Base-by-base conservation (phyloP, 2,329 filamentous ascomycete species). In the Trichoderma sp. region DNA sequence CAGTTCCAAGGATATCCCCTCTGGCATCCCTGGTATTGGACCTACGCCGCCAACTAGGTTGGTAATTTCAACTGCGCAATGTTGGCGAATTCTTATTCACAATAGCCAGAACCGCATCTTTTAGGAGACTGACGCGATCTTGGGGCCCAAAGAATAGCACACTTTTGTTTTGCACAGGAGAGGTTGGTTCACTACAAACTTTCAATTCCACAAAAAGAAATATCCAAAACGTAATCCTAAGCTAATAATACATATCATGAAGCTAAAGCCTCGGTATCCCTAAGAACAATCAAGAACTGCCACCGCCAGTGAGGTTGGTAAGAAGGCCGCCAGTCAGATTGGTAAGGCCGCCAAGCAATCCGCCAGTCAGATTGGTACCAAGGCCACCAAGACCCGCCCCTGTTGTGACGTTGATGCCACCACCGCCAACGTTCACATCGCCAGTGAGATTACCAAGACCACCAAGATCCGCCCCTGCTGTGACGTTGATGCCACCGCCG, bases 171-270 rank as follows among this genome's bases (percentile, higher is more conserved):
- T 16, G 9, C 31, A 63, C 60, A 14, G 29, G 14, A 4, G 6
- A 29, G 21, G 12, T 5, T 24, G 6, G 8, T 21, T 27, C 24
- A 71, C 8, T 38, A 29, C 8, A 21, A 41, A 27, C 16, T 35
- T 27, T 73, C 18, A 50, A 72, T 64, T 65, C 14, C 12, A 65
- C 9, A 64, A 53, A 56, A 8, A 67, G 18, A 45, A 71, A 21
- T 72, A 72, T 64, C 59, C 38, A 38, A 27, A 14, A 9, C 21
- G n/a, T 73, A 56, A 65, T 73, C 60, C 69, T 73, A 73, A 71
- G 64, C 60, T 73, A 73, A 73, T 73, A 65, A 56, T 73, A 73
- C 69, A 73, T 14, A 29, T 29, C 9, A 31, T 8, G 33, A 33
- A 71, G 35, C 68, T 33, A 16, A 62, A n/a, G 27, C 35, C 59